These are phyloP conservation scores for Neonectria coccinea DNA, from an alignment of 2,329 filamentous ascomycete species.

Conservation along the genomic window DNA sequence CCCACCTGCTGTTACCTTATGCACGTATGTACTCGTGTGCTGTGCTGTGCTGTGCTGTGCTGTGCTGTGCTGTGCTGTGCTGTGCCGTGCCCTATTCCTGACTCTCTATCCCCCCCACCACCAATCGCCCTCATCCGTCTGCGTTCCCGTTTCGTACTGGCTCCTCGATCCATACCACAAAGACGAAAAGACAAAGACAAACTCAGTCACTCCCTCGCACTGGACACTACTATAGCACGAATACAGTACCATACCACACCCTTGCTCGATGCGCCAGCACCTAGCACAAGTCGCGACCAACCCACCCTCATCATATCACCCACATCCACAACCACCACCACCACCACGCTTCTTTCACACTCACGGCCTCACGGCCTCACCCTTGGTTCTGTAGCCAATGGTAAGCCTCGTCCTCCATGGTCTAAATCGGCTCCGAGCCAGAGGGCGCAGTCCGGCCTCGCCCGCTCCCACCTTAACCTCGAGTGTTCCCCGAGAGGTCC, in stretches of 20 bases:
- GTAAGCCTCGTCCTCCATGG: constrained; percentile 34
- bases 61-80: constrained; percentile 21
- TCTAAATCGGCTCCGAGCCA: constrained; percentile 43
- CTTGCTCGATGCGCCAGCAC: background rate
- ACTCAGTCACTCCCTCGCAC: constrained; percentile 3
- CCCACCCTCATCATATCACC: background rate
- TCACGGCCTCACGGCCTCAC: background rate
- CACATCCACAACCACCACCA: constrained; percentile 1
- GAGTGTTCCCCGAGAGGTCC: constrained; percentile 22
- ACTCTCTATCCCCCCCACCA: background rate
- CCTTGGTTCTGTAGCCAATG: constrained; percentile 35
- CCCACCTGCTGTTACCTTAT: constrained; percentile 19
- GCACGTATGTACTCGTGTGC: constrained; percentile 18
- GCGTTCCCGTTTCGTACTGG: constrained; percentile 14
- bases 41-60: constrained; percentile 37
- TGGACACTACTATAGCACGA: constrained; percentile 1
- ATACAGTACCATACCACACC: constrained; percentile 9
- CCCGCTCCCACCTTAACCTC: constrained; percentile 29
- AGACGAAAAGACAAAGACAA: constrained; percentile 7
- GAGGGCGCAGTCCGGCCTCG: constrained; percentile 42
- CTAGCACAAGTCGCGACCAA: background rate
- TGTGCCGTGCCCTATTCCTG: background rate
- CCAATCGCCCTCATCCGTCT: constrained; percentile 12
- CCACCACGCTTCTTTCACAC: background rate
- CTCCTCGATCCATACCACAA: constrained; percentile 15